A percentile compares a stretch with the other conserved stretches of the same genome.
Conservation (phyloP, 2,329 filamentous ascomycete genomes). For the Arthrinium phaeospermum region DNA sequence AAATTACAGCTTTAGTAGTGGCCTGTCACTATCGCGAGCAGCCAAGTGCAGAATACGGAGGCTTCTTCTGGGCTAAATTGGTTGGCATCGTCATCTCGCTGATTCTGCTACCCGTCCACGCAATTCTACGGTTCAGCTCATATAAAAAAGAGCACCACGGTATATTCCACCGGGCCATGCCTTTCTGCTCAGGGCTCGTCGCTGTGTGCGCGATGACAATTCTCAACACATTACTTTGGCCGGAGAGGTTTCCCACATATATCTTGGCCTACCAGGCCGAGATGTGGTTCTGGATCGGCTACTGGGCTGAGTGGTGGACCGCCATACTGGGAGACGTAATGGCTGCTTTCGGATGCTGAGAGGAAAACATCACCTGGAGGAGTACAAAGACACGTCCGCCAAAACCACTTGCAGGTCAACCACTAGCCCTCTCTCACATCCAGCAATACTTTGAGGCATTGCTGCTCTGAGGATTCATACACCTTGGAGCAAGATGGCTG, state of each 20-base stretch:
- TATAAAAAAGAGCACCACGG: neutral
- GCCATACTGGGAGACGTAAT: neutral
- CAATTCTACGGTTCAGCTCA: neutral
- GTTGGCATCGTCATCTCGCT: neutral
- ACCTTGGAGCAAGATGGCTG: too few relatives aligned
- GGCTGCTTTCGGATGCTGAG: neutral
- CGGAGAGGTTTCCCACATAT: neutral
- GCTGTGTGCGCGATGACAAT: neutral
- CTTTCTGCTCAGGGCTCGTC: neutral
- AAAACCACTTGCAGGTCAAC: neutral
- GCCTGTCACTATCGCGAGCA: neutral
- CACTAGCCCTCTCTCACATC: too few relatives aligned
- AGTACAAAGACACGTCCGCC: neutral
- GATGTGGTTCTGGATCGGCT: neutral
- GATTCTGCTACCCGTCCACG: neutral
- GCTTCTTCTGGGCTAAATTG: neutral
- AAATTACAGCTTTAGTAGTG: neutral
- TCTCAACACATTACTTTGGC: neutral
- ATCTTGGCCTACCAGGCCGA: neutral
- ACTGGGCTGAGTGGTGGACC: neutral
- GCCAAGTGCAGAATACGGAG: neutral
- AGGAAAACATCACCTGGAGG: neutral
- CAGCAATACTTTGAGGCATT: neutral
- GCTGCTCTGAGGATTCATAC: neutral
- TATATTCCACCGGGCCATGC: neutral